Percentiles rank a stretch among this genome's conserved stretches.
These are phyloP conservation scores for Halenospora varia DNA, from an alignment of 495 filamentous ascomycete genomes.

Conservation along the genomic window DNA sequence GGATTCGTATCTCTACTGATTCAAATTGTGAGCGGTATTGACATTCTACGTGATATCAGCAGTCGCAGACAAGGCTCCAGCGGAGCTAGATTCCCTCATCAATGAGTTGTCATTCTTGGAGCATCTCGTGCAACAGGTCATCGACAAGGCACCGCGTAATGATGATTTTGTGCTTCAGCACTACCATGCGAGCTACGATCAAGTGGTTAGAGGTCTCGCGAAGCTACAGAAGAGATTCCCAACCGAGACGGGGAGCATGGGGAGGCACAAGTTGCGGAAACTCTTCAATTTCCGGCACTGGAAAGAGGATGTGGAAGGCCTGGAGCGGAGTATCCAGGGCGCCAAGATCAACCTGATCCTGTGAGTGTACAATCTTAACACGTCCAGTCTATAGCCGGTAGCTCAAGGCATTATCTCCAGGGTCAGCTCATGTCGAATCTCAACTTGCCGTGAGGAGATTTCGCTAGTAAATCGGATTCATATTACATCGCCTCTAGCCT, in stretches of 20 bases:
- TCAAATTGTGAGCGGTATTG: slow-evolving; percentile 5
- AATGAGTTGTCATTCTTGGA: slow-evolving; percentile 4
- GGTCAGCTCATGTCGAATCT: not conserved
- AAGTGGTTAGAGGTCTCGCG: slow-evolving; percentile 1
- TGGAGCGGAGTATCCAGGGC: slow-evolving; percentile 2
- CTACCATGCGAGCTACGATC: slow-evolving; percentile 4
- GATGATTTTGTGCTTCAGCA: slow-evolving; percentile 1
- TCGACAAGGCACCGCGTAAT: no score
- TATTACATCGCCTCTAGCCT: not conserved
- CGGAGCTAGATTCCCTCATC: slow-evolving; percentile 4
- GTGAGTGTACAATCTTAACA: slow-evolving; percentile 7
- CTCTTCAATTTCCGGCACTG: slow-evolving; percentile 10
- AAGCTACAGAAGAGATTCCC: slow-evolving; percentile 5
- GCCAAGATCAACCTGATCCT: slow-evolving; percentile 4
- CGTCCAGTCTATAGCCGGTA: not conserved
- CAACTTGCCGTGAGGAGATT: not conserved
- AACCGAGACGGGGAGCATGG: not conserved
- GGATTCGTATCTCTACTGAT: slow-evolving; percentile 8
- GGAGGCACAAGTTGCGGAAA: slow-evolving; percentile 5
- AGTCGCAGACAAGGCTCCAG: slow-evolving; percentile 8
- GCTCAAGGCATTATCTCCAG: no score
- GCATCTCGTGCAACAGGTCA: slow-evolving; percentile 4
- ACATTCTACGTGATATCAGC: slow-evolving; percentile 6
- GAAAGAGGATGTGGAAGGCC: slow-evolving; percentile 15
- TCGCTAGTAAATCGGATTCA: slow-evolving; percentile 1